Evolutionary conservation across 1,284 basidiomycete genomes (phyloP), one percentile per base, ranked within the genome.

Genomic region (Cutaneotrichosporon cyanovorans): DNA sequence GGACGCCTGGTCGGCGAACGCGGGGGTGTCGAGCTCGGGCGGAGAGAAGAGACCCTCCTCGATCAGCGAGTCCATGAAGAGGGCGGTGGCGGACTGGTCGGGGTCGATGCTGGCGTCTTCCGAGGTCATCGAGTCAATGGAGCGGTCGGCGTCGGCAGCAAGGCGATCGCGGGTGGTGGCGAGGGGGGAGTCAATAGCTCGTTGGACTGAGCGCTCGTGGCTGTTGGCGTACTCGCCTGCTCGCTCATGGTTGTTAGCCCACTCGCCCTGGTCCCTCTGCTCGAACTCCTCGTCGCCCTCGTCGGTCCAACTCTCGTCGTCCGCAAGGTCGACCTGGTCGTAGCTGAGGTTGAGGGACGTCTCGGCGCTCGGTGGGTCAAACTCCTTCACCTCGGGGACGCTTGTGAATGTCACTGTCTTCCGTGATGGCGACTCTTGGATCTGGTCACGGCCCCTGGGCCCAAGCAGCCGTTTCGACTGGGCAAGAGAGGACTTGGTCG

Each of bases 371-470:
- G 82, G 80, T 15, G 76, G 71, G 49, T 87, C 83, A 63, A 87
- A 89, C 66, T 93, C 89, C 48, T 92, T 75, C 21, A 95, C 87
- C 57, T 93, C 87, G 55, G 87, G 87, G 8, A 81, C 77, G 57
- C 85, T 81, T 66, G 87, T 80, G 58, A 89, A 95, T 0, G 83
- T 88, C 39, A 95, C 91, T 0, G 83, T 91, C 70, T 90, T 72
- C 53, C 80, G 73, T 32, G 77, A 60, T 76, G 78, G 47, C 77
- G 76, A 62, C 67, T 78, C 46, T 67, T 62, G 51, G 40, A 48
- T 38, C 41, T 58, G 37, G 41, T 53, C 45, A 31, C 87, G 80
- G n/a, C n/a, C n/a, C n/a, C n/a, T n/a, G 5, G 89, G 89, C 2
- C 89, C 91, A 57, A 85, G 83, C 42, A 91, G 77, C 31, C 87